Percentiles rank a stretch among this genome's conserved stretches.
phyloP scores from a whole-genome alignment of 257 asterid genomes.

The Euphrasia confusa region DNA sequence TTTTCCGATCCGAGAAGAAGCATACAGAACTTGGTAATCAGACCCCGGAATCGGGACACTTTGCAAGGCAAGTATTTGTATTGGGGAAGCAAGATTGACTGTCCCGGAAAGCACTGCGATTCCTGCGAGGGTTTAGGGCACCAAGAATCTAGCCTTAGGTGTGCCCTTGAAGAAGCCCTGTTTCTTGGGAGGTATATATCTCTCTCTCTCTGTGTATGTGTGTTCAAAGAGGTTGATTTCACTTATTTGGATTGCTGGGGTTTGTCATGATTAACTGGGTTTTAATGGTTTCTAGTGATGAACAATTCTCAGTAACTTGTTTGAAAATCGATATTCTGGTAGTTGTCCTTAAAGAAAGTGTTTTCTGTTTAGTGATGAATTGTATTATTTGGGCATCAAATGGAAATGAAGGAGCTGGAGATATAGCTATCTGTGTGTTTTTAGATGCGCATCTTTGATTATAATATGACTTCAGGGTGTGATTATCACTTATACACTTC shows the following conservation, averaged over 20 bases:
- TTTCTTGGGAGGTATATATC: slow-evolving; percentile 60
- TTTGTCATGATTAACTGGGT: background rate
- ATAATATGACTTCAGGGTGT: background rate
- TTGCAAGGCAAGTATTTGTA: slow-evolving; percentile 66
- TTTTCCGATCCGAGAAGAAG: slow-evolving; percentile 33
- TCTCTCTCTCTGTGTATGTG: background rate
- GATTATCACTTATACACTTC: slow-evolving; percentile 2
- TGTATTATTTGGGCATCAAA: background rate
- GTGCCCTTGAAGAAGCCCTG: slow-evolving; percentile 97
- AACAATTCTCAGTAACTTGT: background rate
- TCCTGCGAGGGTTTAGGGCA: slow-evolving; percentile 95
- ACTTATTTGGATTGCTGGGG: slow-evolving; percentile 14
- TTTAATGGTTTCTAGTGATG: slow-evolving; percentile 21
- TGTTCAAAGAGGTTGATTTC: background rate
- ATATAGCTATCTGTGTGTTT: slow-evolving; percentile 1
- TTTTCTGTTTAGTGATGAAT: slow-evolving; percentile 6
- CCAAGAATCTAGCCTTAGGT: slow-evolving; percentile 98
- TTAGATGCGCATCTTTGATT: slow-evolving; percentile 8
- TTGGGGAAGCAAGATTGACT: slow-evolving; percentile 87
- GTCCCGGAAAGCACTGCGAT: slow-evolving; percentile 97
- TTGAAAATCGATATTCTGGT: background rate
- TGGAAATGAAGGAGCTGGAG: slow-evolving; percentile 1
- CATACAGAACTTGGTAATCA: slow-evolving; percentile 21
- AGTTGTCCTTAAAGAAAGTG: slow-evolving; percentile 1
- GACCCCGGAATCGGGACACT: slow-evolving; percentile 30